Conservation (phyloP, 2,329 filamentous ascomycete species). For the Penicillium vulpinum region DNA sequence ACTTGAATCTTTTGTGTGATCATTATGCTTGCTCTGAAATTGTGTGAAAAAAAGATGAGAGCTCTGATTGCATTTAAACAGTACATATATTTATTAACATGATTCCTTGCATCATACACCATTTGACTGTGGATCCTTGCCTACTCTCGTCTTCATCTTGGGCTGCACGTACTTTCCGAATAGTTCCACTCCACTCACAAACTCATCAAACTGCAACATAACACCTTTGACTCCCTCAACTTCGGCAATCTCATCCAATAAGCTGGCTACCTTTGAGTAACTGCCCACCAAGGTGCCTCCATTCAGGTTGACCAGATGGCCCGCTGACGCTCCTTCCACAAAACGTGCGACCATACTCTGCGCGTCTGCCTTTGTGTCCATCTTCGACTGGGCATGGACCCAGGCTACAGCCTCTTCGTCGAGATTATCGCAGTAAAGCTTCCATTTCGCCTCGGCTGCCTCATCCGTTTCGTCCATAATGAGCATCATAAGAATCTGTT, state of each 20-base stretch:
- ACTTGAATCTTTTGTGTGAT: too few species aligned
- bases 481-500: background rate
- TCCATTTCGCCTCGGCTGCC: background rate
- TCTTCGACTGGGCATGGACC: background rate
- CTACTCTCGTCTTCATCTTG: background rate
- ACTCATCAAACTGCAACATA: background rate
- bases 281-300: background rate
- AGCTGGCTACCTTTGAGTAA: background rate
- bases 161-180: background rate
- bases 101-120: background rate
- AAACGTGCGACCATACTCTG: background rate
- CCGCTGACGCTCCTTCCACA: background rate
- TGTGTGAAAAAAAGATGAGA: background rate
- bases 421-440: background rate
- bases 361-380: background rate
- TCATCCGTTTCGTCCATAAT: background rate
- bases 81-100: background rate
- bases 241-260: background rate
- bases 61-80: background rate
- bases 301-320: background rate
- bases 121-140: background rate
- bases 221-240: background rate
- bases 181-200: background rate
- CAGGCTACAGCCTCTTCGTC: background rate
- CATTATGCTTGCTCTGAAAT: too few species aligned